Evolutionary conservation across 805 yeast genomes (phyloP), one percentile per base, ranked within the genome.

Genomic region (Millerozyma miso): DNA sequence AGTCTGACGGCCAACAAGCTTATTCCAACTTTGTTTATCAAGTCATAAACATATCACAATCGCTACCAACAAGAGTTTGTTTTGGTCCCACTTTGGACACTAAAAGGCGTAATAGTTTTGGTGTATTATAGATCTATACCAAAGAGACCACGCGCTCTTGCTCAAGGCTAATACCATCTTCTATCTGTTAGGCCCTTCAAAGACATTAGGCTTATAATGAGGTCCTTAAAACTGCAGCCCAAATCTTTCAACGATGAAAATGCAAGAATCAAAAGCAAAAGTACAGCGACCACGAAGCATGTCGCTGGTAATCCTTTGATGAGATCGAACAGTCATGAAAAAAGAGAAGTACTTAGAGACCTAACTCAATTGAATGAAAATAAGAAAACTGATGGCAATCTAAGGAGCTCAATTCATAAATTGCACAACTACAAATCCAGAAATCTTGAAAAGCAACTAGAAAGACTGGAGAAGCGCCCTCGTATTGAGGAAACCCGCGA

Each of bases 311-410:
- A 23, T 14, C 17, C 39, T 14, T 15, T 15, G 19, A 7, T 15
- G 17, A 32, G 17, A 15, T 15, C 17, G 34, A 37, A 17, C 13
- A 37, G 31, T 19, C 14, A 13, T 16, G 39, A 37, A 31, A 50
- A 44, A 29, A 46, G 69, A 38, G 62, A 60, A 35, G 66, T 57
- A 12, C 56, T 63, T 41, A 54, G 59, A 32, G 69, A 63, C 43
- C 52, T 62, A 14, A 61, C 65, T 4, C 56, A 50, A 37, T 43
- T 46, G 13, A 59, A 52, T 31, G 56, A 47, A 48, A 56, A 51
- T 43, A 48, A 48, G 18, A 47, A 50, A 35, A 32, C 32, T 31
- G 43, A 44, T 18, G 14, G 37, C 40, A 33, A 31, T 41, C 31
- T 35, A 38, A 42, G 34, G 35, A 44, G 33, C 35, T 40, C 45